Evolutionary conservation across 768 basidiomycete species (phyloP), one percentile per base, ranked within the genome.

Genomic region (Collybia nuda): DNA sequence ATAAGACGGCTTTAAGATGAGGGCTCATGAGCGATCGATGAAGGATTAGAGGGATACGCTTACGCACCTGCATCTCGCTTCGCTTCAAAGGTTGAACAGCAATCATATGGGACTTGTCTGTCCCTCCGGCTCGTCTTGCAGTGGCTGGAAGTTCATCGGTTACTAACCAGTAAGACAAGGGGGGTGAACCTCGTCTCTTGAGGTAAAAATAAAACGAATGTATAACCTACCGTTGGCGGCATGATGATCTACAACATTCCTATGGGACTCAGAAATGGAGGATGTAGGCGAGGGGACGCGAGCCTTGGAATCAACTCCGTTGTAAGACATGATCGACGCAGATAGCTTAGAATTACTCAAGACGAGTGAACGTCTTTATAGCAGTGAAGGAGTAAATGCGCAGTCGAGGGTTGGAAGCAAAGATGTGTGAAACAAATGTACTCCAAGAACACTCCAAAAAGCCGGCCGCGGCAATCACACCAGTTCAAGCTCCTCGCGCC

Each of bases 61-160:
- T 36, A 59, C 74, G 39, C 36, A 85, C 88, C 84, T 93, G 91
- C 91, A 93, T 93, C 70, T 93, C 91, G 40, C 77, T 82, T 54
- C 82, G 79, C 72, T 85, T 89, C 69, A 93, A 71, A 1, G 92
- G 91, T 64, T 94, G 89, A n/a, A 94, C 91, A 49, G 72, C 74
- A 54, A 93, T 88, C 68, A 91, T 66, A 51, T 79, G 76, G 14
- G 63, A 53, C 49, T 68, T 70, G 1, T 53, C 53, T 4, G 51
- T 45, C 2, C 48, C 40, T n/a, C 44, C 53, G 6, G 44, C 51
- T 49, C 64, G 72, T 51, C 67, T 68, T 23, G 74, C 68, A 23
- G 63, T 66, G 39, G 62, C 59, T 12, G 72, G 63, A 6, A 60
- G 50, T 3, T 88, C 84, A 3, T 88, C 86, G 37, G 88, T 89